These are phyloP conservation scores for Huntiella decipiens DNA, from an alignment of 2,329 filamentous ascomycete genomes.

Conservation along the genomic window DNA sequence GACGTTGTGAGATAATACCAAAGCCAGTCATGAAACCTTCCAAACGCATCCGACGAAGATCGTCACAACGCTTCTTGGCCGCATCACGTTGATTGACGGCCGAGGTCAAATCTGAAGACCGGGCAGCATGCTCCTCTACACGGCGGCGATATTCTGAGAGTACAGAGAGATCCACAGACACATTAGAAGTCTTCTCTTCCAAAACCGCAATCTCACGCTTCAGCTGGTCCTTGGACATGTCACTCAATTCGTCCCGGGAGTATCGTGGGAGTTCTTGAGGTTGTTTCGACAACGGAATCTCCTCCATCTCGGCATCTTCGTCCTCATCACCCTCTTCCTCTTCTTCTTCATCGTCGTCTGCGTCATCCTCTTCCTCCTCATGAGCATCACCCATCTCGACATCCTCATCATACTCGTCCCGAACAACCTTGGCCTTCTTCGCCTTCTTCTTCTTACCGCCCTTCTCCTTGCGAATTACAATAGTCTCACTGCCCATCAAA, in stretches of 20 bases:
- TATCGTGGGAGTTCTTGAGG: slow-evolving; percentile 54
- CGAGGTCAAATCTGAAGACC: slow-evolving; percentile 65
- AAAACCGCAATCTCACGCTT: slow-evolving; percentile 43
- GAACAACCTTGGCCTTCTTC: background rate
- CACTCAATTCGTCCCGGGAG: slow-evolving; percentile 49
- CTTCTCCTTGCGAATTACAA: slow-evolving; percentile 6
- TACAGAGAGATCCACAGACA: slow-evolving; percentile 74
- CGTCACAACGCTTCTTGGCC: slow-evolving; percentile 82
- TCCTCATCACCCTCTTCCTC: slow-evolving; percentile 8
- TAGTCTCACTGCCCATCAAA: slow-evolving; percentile 25
- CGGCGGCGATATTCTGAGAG: slow-evolving; percentile 74
- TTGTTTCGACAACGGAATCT: slow-evolving; percentile 16
- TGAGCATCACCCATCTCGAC: slow-evolving; percentile 11
- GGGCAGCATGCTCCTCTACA: slow-evolving; percentile 61
- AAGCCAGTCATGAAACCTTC: slow-evolving; percentile 99
- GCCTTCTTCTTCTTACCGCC: slow-evolving; percentile 6
- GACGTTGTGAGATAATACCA: slow-evolving; percentile 72
- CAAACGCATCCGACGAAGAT: slow-evolving; percentile 71
- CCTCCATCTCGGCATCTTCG: slow-evolving; percentile 16
- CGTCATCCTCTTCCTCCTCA: slow-evolving; percentile 16
- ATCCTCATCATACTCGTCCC: slow-evolving; percentile 14
- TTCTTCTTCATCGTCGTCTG: slow-evolving; percentile 14
- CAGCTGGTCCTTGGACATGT: slow-evolving; percentile 42
- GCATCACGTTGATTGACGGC: slow-evolving; percentile 63
- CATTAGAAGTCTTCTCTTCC: slow-evolving; percentile 59